Evolutionary conservation across 345 rosid genomes (phyloP).

Genomic region (Camelina laxa): DNA sequence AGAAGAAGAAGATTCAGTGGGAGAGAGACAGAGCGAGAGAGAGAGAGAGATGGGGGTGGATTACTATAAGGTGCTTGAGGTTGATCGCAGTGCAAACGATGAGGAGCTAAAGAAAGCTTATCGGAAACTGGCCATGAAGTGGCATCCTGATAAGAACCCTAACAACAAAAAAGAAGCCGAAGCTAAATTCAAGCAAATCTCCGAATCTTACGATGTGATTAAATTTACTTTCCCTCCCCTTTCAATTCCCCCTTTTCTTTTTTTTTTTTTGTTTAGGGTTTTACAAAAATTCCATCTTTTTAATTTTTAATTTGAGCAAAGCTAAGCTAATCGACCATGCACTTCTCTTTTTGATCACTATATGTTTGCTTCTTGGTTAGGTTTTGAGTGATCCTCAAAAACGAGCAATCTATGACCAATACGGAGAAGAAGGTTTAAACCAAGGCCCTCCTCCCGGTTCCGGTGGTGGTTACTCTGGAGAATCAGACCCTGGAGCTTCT

Average conservation of each 20-base stretch:
- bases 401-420: slow-evolving; percentile 78
- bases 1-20: neutral
- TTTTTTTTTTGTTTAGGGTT: neutral
- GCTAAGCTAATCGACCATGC: neutral
- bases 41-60: slow-evolving; percentile 48
- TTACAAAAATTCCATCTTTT: neutral
- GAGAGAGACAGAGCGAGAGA: neutral
- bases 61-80: slow-evolving; percentile 65
- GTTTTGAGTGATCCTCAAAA: slow-evolving; percentile 84
- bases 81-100: slow-evolving; percentile 67
- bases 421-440: slow-evolving; percentile 86
- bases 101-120: slow-evolving; percentile 89
- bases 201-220: slow-evolving; percentile 79
- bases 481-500: slow-evolving; percentile 54
- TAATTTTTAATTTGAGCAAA: neutral
- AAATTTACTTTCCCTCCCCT: neutral
- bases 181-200: slow-evolving; percentile 85
- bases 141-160: slow-evolving; percentile 97
- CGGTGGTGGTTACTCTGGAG: slow-evolving; percentile 64
- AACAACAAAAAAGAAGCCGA: slow-evolving; percentile 79
- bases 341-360: neutral
- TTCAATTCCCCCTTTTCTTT: neutral
- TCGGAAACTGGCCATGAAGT: slow-evolving; percentile 85
- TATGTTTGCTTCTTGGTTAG: slow-evolving; percentile 35
- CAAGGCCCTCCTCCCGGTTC: slow-evolving; percentile 76